Base-by-base conservation (phyloP, 83 land plant species). In the Diphasiastrum complanatum region DNA sequence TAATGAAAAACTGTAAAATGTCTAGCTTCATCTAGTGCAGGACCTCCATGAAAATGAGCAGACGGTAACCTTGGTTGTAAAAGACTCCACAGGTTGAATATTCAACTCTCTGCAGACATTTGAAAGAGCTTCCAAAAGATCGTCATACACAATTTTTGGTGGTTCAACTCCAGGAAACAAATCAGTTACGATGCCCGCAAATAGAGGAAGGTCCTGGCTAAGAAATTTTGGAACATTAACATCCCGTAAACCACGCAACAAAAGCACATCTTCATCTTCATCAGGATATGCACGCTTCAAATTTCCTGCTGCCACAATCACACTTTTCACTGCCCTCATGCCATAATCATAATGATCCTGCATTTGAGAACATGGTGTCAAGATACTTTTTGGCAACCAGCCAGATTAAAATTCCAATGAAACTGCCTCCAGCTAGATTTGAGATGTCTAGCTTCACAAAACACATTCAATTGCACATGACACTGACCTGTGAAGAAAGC, bases 301-400 rank as follows among this genome's bases (percentile, higher is more conserved):
- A 20, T 74, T 74, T 19, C 77, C 77, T 12, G 77, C 73, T 52
- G 77, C 77, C 18, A 67, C 71, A 61, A 74, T 74, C 10, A 74
- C 77, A 62, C 77, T 74, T 48, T 74, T 74, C 6, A 74, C 77
- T n/a, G 77, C 77, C 27, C 77, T 67, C 77, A 74, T 74, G 18
- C 77, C 77, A 53, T 74, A 74, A 31, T 74, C 77, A 55, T 74
- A 74, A 41, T 74, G 77, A 23, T 74, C 77, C 77, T 74, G 25
- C 46, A 2, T 6, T 6, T n/a, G n/a, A n/a, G n/a, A n/a, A n/a
- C n/a, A n/a, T n/a, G n/a, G n/a, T n/a, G n/a, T n/a, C n/a, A n/a
- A n/a, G n/a, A n/a, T n/a, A n/a, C n/a, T n/a, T n/a, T n/a, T n/a
- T n/a, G n/a, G n/a, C n/a, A n/a, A n/a, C n/a, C n/a, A n/a, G n/a